phyloP scores from a whole-genome alignment of 495 filamentous ascomycete genomes.

The Geopyxis carbonaria region DNA sequence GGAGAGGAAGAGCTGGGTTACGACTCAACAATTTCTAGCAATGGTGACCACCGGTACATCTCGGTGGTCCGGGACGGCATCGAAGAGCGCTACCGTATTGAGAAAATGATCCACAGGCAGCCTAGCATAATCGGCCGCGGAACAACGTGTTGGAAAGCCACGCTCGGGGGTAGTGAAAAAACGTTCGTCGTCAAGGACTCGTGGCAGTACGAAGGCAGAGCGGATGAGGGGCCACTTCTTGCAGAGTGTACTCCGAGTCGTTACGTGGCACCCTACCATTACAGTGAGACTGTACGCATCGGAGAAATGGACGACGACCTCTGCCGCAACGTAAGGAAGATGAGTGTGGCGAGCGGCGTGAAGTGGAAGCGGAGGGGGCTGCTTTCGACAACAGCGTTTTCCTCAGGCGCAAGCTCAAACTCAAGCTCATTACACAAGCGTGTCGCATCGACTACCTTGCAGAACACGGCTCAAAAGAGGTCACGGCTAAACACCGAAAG shows the following conservation, averaged over 20 bases:
- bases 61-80: background rate
- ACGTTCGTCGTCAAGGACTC: background rate
- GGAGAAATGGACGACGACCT: background rate
- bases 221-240: background rate
- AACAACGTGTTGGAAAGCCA: background rate
- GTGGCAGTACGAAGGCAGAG: background rate
- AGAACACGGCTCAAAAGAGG: background rate
- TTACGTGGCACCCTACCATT: background rate
- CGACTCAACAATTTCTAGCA: background rate
- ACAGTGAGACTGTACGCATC: background rate
- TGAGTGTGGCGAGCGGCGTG: background rate
- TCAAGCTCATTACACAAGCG: background rate
- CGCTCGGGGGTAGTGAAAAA: background rate
- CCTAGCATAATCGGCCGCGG: background rate
- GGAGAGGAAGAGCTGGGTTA: constrained; percentile 16
- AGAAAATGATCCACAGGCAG: background rate
- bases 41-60: background rate
- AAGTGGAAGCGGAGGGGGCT: background rate
- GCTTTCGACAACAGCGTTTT: background rate
- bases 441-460: background rate
- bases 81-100: background rate
- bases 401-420: background rate
- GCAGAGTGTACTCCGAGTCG: background rate
- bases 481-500: background rate
- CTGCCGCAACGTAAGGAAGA: background rate